A percentile compares a stretch with the other conserved stretches of the same genome.
These are phyloP conservation scores for Bullera alba DNA, from an alignment of 768 basidiomycete genomes.

Conservation along the genomic window DNA sequence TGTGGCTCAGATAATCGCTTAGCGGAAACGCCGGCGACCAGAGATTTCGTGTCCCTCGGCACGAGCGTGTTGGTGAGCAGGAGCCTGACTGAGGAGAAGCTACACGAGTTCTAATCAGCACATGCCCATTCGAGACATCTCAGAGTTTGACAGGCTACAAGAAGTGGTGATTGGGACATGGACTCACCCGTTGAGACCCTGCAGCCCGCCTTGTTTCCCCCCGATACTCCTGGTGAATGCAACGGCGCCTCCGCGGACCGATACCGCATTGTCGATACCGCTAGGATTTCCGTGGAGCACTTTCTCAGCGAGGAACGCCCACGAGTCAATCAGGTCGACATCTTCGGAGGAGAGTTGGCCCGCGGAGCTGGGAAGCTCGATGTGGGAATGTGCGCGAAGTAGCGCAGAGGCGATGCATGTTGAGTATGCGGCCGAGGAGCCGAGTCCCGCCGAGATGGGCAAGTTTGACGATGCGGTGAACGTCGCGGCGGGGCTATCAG, in stretches of 20 bases:
- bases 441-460: constrained; percentile 90
- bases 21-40: constrained; percentile 80
- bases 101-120: constrained; percentile 39
- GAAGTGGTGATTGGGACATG: not conserved
- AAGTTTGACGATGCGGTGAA: constrained; percentile 79
- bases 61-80: constrained; percentile 88
- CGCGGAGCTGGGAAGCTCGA: constrained; percentile 48
- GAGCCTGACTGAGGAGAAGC: constrained; percentile 85
- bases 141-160: too few relatives aligned
- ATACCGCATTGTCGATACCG: constrained; percentile 92
- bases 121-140: too few relatives aligned
- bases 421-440: constrained; percentile 94
- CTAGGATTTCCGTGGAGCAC: constrained; percentile 95
- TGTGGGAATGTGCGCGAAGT: constrained; percentile 66
- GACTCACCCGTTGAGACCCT: constrained; percentile 72
- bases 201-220: constrained; percentile 69
- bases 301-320: constrained; percentile 93
- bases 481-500: constrained; percentile 62
- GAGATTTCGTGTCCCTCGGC: constrained; percentile 84
- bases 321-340: constrained; percentile 78
- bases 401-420: constrained; percentile 74
- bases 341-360: constrained; percentile 57
- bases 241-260: constrained; percentile 85
- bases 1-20: constrained; percentile 62
- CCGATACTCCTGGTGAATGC: constrained; percentile 78